phyloP scores from a whole-genome alignment of 2,329 filamentous ascomycete genomes.

The Aureobasidium pullulans region DNA sequence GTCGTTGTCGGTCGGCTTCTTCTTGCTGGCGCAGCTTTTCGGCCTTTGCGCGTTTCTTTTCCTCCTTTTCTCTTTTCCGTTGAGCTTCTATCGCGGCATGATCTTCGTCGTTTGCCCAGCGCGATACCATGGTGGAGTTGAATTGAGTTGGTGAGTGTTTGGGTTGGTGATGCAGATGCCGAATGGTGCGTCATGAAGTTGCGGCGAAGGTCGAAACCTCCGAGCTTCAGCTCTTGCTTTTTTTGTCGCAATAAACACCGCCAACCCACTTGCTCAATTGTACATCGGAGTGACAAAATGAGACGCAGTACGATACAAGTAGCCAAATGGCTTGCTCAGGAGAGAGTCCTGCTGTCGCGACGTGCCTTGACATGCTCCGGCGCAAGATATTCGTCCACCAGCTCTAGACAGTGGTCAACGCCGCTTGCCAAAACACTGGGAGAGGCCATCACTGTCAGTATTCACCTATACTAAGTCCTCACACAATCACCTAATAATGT shows the following conservation, averaged over 20 bases:
- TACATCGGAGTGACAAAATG: constrained; percentile 5
- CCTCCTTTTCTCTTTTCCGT: constrained; percentile 75
- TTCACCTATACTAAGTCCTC: constrained; percentile 7
- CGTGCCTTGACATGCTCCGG: constrained; percentile 18
- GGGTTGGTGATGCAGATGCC: neutral
- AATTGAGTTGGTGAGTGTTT: neutral
- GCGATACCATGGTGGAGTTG: constrained; percentile 44
- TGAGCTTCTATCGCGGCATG: constrained; percentile 67
- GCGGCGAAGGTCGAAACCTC: constrained; percentile 11
- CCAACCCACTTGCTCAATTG: neutral
- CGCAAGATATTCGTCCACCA: constrained; percentile 35
- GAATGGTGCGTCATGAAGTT: constrained; percentile 6
- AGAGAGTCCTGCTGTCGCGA: neutral
- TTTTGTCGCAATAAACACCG: constrained; percentile 8
- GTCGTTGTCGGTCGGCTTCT: constrained; percentile 36
- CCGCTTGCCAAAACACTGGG: constrained; percentile 81
- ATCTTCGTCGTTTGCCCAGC: constrained; percentile 82
- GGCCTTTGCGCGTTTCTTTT: constrained; percentile 76
- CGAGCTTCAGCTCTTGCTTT: neutral
- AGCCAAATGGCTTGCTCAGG: neutral
- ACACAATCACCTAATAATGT: constrained; percentile 21
- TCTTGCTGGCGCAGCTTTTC: constrained; percentile 69
- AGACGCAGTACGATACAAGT: constrained; percentile 12
- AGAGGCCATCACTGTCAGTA: constrained; percentile 71
- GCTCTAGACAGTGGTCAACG: constrained; percentile 74